Evolutionary conservation across 1,284 basidiomycete species (phyloP).

Genomic region (Sanguinoderma infundibulare): DNA sequence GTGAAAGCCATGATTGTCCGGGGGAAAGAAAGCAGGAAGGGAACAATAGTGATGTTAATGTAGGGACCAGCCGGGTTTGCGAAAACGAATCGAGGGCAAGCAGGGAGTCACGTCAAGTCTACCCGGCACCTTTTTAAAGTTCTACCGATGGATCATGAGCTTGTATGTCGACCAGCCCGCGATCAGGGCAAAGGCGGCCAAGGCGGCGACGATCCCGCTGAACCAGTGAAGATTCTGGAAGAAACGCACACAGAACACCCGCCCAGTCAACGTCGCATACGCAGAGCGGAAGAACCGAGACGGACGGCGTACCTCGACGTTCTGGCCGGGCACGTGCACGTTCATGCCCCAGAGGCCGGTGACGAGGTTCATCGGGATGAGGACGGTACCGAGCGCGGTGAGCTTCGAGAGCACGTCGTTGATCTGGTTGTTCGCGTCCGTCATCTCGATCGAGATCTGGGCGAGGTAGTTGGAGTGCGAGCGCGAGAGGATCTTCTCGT

Average conservation of each 20-base stretch:
- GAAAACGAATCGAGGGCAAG: background rate
- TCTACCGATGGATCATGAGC: slow-evolving; percentile 59
- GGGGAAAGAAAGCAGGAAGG: background rate
- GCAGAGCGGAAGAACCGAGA: slow-evolving; percentile 29
- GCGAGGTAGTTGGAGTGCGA: slow-evolving; percentile 99
- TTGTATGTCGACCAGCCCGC: slow-evolving; percentile 86
- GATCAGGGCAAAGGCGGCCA: slow-evolving; percentile 79
- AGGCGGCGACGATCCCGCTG: slow-evolving; percentile 77
- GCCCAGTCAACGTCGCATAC: background rate
- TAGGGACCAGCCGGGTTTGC: background rate
- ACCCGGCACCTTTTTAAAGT: too few relatives aligned
- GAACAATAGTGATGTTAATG: background rate
- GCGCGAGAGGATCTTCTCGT: slow-evolving; percentile 97
- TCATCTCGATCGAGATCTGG: slow-evolving; percentile 99
- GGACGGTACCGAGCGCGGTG: slow-evolving; percentile 96
- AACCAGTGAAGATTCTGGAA: slow-evolving; percentile 81
- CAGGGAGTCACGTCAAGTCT: background rate
- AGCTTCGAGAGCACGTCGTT: slow-evolving; percentile 99
- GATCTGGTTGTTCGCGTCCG: slow-evolving; percentile 99
- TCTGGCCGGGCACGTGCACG: slow-evolving; percentile 90
- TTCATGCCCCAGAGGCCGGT: slow-evolving; percentile 94
- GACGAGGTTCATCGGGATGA: slow-evolving; percentile 96
- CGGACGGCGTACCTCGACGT: slow-evolving; percentile 43
- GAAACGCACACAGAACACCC: background rate
- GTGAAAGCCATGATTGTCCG: background rate